Evolutionary conservation across 345 rosid species (phyloP).

Genomic region (Populus ilicifolia): DNA sequence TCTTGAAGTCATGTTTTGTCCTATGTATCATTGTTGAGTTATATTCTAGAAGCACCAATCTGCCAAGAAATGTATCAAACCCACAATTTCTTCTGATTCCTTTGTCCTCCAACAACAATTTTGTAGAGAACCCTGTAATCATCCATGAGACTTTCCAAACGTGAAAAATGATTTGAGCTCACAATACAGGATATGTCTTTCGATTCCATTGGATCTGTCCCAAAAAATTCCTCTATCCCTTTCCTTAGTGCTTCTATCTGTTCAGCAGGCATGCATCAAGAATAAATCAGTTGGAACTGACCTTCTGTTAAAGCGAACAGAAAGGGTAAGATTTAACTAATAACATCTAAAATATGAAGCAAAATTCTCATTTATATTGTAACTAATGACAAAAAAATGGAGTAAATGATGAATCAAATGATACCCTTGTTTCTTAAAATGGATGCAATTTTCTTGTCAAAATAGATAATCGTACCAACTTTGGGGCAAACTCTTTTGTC

Average conservation of each 20-base stretch:
- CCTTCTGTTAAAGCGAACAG: neutral
- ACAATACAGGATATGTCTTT: constrained; percentile 41
- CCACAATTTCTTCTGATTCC: constrained; percentile 36
- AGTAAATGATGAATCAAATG: too few relatives aligned
- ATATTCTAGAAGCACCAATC: neutral
- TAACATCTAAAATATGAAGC: too few relatives aligned
- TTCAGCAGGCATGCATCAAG: neutral
- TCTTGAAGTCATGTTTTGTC: neutral
- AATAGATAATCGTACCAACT: constrained; percentile 29
- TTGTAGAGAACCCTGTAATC: constrained; percentile 36
- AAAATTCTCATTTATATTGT: too few relatives aligned
- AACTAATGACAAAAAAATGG: too few relatives aligned
- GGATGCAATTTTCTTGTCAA: too few relatives aligned
- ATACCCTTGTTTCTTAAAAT: too few relatives aligned
- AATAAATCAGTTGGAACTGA: neutral
- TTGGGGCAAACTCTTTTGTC: constrained; percentile 43
- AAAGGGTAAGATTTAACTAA: neutral
- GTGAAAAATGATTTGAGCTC: constrained; percentile 34
- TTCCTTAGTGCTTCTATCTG: constrained; percentile 39
- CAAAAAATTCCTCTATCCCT: constrained; percentile 39
- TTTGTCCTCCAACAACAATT: constrained; percentile 46
- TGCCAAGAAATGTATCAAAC: neutral
- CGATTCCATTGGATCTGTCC: constrained; percentile 41
- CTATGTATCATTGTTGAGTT: neutral
- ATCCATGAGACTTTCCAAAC: constrained; percentile 37